Base-by-base conservation (phyloP, 208 protist species). In the Trypanosoma melophagium region DNA sequence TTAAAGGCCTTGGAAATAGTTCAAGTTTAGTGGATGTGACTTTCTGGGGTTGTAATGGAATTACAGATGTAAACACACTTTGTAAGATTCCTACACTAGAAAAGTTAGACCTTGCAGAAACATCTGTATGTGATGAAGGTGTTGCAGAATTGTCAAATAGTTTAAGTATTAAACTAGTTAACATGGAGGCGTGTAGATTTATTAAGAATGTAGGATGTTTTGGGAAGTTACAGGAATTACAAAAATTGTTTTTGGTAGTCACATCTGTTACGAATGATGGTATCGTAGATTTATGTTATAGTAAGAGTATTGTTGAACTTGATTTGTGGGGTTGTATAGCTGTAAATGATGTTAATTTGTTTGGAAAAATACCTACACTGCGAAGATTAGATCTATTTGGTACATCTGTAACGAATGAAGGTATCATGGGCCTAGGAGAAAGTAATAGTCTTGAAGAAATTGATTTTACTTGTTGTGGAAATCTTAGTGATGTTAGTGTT, bases 361-460 rank as follows among this genome's bases (percentile, higher is more conserved):
- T 94, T 3, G 74, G 76, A 45, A 28, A 35, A 9, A 79, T 94
- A 51, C 44, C 42, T 7, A 61, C 63, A 35, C 69, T 94, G 42
- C 55, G 53, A 24, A 74, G 69, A 21, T 57, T 90, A 44, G 66
- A 85, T 51, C 57, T 83, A 13, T 74, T 81, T n/a, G 64, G 75
- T 16, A 84, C 80, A 1, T 63, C 70, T 51, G 57, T 92, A 25
- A 89, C 77, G 13, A 83, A 81, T 60, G 74, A 81, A 12, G 83
- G 86, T 3, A 71, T 90, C 14, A 63, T 50, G 14, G 77, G 74
- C 25, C 62, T 92, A 25, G 69, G 54, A 7, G 21, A 41, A 7
- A 68, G 61, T 41, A 0, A 17, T 16, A 63, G 69, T 50, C 53
- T 68, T 31, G 61, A 68, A 55, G 55, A 74, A 53, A 66, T 74